These are phyloP conservation scores for Psidium friedrichsthalianum DNA, from an alignment of 345 rosid species.

Conservation along the genomic window DNA sequence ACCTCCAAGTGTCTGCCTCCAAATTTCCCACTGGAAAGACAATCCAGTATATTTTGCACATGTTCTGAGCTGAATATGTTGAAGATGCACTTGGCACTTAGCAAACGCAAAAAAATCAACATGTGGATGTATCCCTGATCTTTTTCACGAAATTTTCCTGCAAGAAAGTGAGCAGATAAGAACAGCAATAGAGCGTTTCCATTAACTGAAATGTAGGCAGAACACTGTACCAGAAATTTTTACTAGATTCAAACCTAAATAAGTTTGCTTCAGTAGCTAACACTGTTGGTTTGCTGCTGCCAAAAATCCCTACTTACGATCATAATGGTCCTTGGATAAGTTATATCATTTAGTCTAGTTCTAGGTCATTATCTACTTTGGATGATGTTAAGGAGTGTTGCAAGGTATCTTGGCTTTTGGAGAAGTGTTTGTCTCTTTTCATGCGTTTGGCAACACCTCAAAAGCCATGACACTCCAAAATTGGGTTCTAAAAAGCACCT, in stretches of 20 bases:
- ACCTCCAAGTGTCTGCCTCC: constrained; percentile 27
- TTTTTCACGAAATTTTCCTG: constrained; percentile 66
- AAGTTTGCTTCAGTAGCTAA: neutral
- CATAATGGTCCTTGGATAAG: neutral
- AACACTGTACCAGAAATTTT: neutral
- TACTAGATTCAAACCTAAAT: neutral
- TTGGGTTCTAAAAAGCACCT: neutral
- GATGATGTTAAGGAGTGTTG: neutral
- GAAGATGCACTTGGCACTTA: constrained; percentile 59
- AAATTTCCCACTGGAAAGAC: constrained; percentile 27
- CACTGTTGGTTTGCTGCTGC: neutral
- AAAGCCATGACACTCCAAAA: neutral
- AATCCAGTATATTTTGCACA: constrained; percentile 42
- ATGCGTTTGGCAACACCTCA: neutral
- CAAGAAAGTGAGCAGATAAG: neutral
- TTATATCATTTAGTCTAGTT: neutral
- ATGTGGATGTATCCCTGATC: constrained; percentile 55
- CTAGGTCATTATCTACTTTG: neutral
- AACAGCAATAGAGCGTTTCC: neutral
- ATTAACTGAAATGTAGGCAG: neutral
- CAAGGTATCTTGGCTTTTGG: neutral
- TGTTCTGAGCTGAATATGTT: constrained; percentile 68
- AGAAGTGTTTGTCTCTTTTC: neutral
- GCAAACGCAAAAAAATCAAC: constrained; percentile 52
- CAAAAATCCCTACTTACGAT: neutral